These are phyloP conservation scores for Dioscorea zingiberensis DNA, from an alignment of 106 monocot species.

Conservation along the genomic window DNA sequence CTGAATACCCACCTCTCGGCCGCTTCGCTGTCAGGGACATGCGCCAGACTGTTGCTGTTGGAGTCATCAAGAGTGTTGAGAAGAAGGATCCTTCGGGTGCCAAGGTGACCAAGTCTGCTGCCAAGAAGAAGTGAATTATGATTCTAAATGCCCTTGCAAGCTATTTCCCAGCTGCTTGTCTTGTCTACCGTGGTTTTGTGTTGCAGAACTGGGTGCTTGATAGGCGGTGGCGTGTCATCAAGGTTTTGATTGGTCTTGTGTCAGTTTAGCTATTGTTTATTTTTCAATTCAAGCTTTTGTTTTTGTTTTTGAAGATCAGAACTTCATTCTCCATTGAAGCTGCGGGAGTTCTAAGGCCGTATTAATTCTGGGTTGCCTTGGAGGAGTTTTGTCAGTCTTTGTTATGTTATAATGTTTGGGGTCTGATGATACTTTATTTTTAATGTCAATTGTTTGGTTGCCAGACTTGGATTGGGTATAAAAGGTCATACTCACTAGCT, in stretches of 20 bases:
- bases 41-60: conserved; percentile 60
- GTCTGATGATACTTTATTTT: too few species aligned
- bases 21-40: conserved; percentile 59
- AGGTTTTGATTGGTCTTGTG: too few species aligned
- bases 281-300: background rate
- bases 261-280: too few species aligned
- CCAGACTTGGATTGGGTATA: too few species aligned
- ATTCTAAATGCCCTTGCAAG: background rate
- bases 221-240: background rate
- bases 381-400: too few species aligned
- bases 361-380: too few species aligned
- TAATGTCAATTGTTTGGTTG: too few species aligned
- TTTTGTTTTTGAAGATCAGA: background rate
- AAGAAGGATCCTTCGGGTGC: conserved; percentile 59
- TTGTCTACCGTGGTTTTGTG: background rate
- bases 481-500: too few species aligned
- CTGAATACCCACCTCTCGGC: conserved; percentile 47
- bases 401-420: too few species aligned
- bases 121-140: conserved; percentile 44
- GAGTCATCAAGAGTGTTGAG: conserved; percentile 60
- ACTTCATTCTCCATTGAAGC: too few species aligned
- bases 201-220: conserved; percentile 13
- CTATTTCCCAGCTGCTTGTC: background rate
- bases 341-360: too few species aligned
- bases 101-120: conserved; percentile 61